phyloP scores from a whole-genome alignment of 352 stramenopile species.

The Globisporangium viniferum region DNA sequence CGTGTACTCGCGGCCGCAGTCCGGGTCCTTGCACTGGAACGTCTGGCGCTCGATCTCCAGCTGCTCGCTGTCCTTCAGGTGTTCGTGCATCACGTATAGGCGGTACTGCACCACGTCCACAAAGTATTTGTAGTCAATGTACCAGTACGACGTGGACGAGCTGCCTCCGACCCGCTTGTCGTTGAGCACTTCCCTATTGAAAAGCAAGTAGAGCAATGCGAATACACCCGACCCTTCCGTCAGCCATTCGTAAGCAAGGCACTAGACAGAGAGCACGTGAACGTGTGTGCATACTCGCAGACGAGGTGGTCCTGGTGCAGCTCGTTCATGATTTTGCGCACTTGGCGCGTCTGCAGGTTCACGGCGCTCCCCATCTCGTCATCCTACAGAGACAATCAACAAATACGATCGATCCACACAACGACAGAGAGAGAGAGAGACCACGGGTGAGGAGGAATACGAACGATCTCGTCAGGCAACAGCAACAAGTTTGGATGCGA shows the following conservation, averaged over 20 bases:
- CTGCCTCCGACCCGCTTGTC: constrained; percentile 83
- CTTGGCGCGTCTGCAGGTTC: constrained; percentile 85
- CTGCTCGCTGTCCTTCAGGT: constrained; percentile 83
- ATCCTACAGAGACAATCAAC: constrained; percentile 35
- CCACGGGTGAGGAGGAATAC: not conserved
- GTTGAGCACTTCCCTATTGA: constrained; percentile 75
- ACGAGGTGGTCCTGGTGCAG: constrained; percentile 83
- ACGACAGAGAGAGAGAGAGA: not conserved
- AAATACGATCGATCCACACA: not conserved
- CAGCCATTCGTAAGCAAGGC: not conserved
- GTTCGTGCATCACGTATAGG: constrained; percentile 85
- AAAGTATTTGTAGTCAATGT: constrained; percentile 93
- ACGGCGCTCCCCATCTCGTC: constrained; percentile 87
- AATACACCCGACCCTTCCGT: not conserved
- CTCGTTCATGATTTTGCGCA: constrained; percentile 89
- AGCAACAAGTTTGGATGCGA: not conserved
- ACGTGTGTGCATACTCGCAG: constrained; percentile 56
- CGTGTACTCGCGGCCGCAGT: constrained; percentile 86
- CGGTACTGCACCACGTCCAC: constrained; percentile 87
- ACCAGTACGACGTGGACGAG: constrained; percentile 88
- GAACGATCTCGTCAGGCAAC: not conserved
- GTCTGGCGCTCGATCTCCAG: constrained; percentile 86
- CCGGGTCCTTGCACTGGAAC: constrained; percentile 81
- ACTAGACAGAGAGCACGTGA: not conserved
- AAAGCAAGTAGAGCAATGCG: not conserved